Conservation (phyloP, 345 rosid genomes). For the Pelargonium nanum region DNA sequence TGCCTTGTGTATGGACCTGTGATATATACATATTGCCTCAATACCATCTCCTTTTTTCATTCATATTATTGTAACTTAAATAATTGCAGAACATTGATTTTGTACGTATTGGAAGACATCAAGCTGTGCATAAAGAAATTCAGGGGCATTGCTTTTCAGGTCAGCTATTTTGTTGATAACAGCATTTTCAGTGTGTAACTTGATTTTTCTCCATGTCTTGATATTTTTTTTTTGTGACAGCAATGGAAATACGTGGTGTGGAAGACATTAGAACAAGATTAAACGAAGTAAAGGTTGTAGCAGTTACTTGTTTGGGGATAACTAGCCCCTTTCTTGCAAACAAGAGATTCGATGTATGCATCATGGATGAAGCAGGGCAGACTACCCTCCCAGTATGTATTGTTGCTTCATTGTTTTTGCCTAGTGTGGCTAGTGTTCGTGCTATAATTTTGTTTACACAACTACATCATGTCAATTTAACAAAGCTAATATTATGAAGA, state of each 20-base stretch:
- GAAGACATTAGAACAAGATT: conserved; percentile 59
- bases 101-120: conserved; percentile 83
- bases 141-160: conserved; percentile 71
- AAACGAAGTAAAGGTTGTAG: conserved; percentile 84
- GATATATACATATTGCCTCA: no score
- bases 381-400: conserved; percentile 74
- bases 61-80: conserved; percentile 5
- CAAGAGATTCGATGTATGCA: conserved; percentile 86
- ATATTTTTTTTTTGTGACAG: conserved; percentile 27
- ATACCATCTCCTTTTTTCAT: no score
- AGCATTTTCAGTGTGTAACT: conserved; percentile 1
- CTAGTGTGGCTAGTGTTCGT: not conserved
- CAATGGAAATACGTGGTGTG: conserved; percentile 40
- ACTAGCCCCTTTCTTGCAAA: conserved; percentile 75
- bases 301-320: conserved; percentile 83
- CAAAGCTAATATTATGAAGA: not conserved
- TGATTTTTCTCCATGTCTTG: conserved; percentile 16
- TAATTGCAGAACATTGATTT: conserved; percentile 61
- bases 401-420: conserved; percentile 7
- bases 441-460: not conserved
- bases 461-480: not conserved
- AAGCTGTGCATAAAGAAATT: conserved; percentile 75
- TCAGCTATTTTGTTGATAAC: conserved; percentile 16
- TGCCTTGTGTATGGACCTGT: no score
- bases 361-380: conserved; percentile 98